Base-by-base conservation (phyloP, 2,329 filamentous ascomycete genomes). In the Fusarium torreyae region DNA sequence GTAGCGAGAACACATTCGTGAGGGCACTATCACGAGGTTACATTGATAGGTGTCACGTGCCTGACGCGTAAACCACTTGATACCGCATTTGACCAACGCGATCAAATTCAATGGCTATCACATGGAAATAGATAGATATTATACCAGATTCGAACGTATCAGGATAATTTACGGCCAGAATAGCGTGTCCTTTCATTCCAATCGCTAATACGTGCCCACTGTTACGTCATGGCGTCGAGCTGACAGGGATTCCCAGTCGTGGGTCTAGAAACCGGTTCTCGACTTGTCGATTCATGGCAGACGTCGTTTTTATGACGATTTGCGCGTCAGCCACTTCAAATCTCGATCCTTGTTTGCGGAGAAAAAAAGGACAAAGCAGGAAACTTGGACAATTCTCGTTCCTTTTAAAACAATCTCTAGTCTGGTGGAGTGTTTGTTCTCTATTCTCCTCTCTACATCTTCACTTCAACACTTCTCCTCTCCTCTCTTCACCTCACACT, bases 231-330 rank as follows among this genome's bases (percentile, higher is more conserved):
- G 46, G 31, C 28, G 28, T 13, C 28, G 13, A 31, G 31, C 8
- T 15, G 39, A 18, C 28, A 55, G 44, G 28, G 51, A 36, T 51
- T 14, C 53, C 31, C 38, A 38, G 31, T 36, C 36, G 28, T 36
- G 18, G 34, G 28, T 22, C 42, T 49, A 54, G 50, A 55, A 63
- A 63, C 60, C 39, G 51, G 57, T 63, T 63, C 58, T 44, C 56
- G 50, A 46, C 50, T 18, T 38, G 43, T 34, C 15, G 40, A 54
- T 54, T 53, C 62, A 64, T 65, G 62, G 62, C 60, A 65, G 31
- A 44, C 43, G 62, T 65, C 60, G 62, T 57, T 33, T 48, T 65
- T 66, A 65, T 65, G 62, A 65, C 62, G 62, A 65, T 65, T 66
- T 48, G 62, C 61, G 31, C 61, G 62, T 65, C 62, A 65, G 53